These are phyloP conservation scores for Blepharisma stoltei DNA, from an alignment of 73 alveolate species.

Conservation along the genomic window DNA sequence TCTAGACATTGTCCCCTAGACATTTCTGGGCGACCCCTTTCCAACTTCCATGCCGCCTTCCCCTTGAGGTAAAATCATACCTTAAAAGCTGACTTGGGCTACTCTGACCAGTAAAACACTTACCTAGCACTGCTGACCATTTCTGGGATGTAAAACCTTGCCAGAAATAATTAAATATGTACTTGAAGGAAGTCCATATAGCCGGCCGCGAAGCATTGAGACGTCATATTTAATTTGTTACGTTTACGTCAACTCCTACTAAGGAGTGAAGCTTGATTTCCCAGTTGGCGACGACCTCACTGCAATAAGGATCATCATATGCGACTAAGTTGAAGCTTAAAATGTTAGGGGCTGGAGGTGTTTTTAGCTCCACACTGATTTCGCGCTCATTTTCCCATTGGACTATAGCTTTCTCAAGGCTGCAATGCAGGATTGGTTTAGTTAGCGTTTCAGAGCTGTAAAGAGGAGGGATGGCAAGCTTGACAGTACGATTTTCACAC, in stretches of 20 bases:
- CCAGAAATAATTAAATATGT: too few species aligned
- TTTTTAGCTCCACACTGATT: slow-evolving; percentile 33
- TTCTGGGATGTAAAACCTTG: too few species aligned
- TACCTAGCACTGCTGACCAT: too few species aligned
- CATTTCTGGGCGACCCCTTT: too few species aligned
- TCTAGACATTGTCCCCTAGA: too few species aligned
- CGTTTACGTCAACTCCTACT: slow-evolving; percentile 48
- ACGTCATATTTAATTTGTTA: too few species aligned
- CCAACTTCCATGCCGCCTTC: too few species aligned
- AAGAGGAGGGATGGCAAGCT: slow-evolving; percentile 50
- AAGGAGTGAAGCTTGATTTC: slow-evolving; percentile 39
- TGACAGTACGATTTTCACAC: slow-evolving; percentile 34
- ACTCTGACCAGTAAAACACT: too few species aligned
- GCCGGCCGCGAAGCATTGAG: too few species aligned
- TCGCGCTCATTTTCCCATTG: slow-evolving; percentile 35
- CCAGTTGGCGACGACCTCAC: slow-evolving; percentile 38
- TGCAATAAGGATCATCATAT: slow-evolving; percentile 42
- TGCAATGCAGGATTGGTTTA: slow-evolving; percentile 29
- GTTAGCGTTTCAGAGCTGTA: slow-evolving; percentile 21
- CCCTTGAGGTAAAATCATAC: too few species aligned
- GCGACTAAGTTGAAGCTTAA: slow-evolving; percentile 38
- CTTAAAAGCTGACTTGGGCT: too few species aligned
- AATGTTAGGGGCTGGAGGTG: slow-evolving; percentile 44
- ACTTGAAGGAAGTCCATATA: too few species aligned
- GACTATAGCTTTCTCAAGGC: slow-evolving; percentile 34